A percentile compares a stretch with the other conserved stretches of the same genome.
These are phyloP conservation scores for Penicillium soppii DNA, from an alignment of 495 filamentous ascomycete species.

Conservation along the genomic window DNA sequence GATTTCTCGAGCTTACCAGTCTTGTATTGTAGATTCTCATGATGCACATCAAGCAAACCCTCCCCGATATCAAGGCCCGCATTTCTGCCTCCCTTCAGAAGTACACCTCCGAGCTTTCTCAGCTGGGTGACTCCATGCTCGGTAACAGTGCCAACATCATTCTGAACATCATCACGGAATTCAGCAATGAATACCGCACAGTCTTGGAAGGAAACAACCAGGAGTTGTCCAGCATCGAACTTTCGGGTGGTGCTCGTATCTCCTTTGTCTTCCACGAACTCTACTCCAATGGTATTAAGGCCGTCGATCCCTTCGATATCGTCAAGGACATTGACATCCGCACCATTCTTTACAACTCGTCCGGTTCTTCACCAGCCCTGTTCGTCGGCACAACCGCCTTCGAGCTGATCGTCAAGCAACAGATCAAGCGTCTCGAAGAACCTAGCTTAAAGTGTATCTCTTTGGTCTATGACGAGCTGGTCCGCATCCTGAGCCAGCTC, in stretches of 20 bases:
- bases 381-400: constrained; percentile 98
- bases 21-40: constrained; percentile 73
- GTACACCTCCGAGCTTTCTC: constrained; percentile 76
- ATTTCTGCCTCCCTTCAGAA: constrained; percentile 92
- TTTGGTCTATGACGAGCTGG: constrained; percentile 95
- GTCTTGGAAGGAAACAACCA: constrained; percentile 95
- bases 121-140: constrained; percentile 91
- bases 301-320: constrained; percentile 94
- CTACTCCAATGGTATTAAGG: constrained; percentile 97
- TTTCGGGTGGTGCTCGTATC: constrained; percentile 97
- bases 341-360: constrained; percentile 96
- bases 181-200: constrained; percentile 94
- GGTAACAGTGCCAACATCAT: constrained; percentile 96
- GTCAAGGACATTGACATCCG: constrained; percentile 98
- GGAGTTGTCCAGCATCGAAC: constrained; percentile 88
- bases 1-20: neutral
- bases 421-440: constrained; percentile 95
- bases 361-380: constrained; percentile 92
- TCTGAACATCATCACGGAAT: constrained; percentile 98
- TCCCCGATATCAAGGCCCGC: constrained; percentile 96
- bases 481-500: constrained; percentile 89
- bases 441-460: constrained; percentile 96
- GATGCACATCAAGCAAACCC: constrained; percentile 99
- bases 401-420: constrained; percentile 96
- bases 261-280: constrained; percentile 99